Evolutionary conservation across 306 rosid genomes (phyloP), one percentile per base, ranked within the genome.

Genomic region (Rosa persica): DNA sequence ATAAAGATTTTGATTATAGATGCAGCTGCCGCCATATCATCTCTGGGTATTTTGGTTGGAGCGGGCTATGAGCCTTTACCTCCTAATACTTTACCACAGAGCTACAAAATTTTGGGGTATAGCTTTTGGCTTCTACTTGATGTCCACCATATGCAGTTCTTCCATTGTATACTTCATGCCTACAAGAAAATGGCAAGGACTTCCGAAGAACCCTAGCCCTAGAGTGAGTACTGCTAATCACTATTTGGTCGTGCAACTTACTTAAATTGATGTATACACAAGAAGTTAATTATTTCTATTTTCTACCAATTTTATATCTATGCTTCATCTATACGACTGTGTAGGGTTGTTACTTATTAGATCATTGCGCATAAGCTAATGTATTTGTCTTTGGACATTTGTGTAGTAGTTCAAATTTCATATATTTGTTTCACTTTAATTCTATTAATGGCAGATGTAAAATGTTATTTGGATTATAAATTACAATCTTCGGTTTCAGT

Each of bases 201-300:
- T 38, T 11, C 65, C 4, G 36, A n/a, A 52, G 20, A 36, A 73
- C 46, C 76, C 46, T 72, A 72, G n/a, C 20, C 48, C 46, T 51
- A 51, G 46, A 51, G 76, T 72, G 47, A 51, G 76, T 72, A 34
- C 76, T 60, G 38, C 66, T 25, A 23, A 10, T 11, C 17, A 60
- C 66, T 25, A 23, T 23, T 22, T n/a, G 60, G 25, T 54, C 25
- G 6, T 20, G 2, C 12, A 57, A 57, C 57, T 19, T 22, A 57
- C 5, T 57, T 20, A 0, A 20, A 42, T 42, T 1, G 8, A 1
- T 42, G 44, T 51, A 12, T 49, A 49, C 1, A 13, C 1, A 17
- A 20, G 22, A 51, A 51, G 57, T 17, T 51, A 17, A 6, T 16
- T 51, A 4, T 48, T 5, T 1, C 2, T 51, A 4, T 16, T 15